Conservation (phyloP, 2,329 filamentous ascomycete genomes). For the Myriosclerotinia duriaeana region DNA sequence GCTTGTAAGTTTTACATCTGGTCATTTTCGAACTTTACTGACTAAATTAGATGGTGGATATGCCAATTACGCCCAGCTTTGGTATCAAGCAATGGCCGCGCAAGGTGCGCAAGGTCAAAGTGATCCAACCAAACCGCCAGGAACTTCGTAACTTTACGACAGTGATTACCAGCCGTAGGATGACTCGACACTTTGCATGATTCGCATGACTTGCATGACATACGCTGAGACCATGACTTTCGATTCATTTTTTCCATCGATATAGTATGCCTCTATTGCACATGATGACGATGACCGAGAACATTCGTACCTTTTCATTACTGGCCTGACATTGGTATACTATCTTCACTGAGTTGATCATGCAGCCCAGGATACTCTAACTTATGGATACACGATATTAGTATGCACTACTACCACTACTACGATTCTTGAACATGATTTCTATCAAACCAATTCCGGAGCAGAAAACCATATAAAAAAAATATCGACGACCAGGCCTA, state of each 20-base stretch:
- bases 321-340: constrained; percentile 20
- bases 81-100: constrained; percentile 69
- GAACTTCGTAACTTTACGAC: constrained; percentile 41
- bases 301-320: constrained; percentile 20
- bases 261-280: constrained; percentile 40
- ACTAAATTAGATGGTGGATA: constrained; percentile 67
- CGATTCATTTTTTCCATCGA: constrained; percentile 36
- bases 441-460: constrained; percentile 7
- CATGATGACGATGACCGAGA: constrained; percentile 34
- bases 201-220: constrained; percentile 36
- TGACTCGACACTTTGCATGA: constrained; percentile 38
- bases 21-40: constrained; percentile 21
- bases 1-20: constrained; percentile 54
- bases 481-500: constrained; percentile 8
- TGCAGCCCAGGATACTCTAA: constrained; percentile 21
- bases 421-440: constrained; percentile 19
- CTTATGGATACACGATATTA: constrained; percentile 22
- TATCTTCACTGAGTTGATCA: constrained; percentile 25
- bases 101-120: constrained; percentile 44
- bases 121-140: constrained; percentile 45
- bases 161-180: constrained; percentile 32
- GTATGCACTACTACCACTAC: constrained; percentile 20
- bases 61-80: constrained; percentile 74
- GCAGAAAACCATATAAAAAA: constrained; percentile 8
- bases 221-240: constrained; percentile 41